Conservation (phyloP, 2,329 filamentous ascomycete species). For the Beauveria sp. region DNA sequence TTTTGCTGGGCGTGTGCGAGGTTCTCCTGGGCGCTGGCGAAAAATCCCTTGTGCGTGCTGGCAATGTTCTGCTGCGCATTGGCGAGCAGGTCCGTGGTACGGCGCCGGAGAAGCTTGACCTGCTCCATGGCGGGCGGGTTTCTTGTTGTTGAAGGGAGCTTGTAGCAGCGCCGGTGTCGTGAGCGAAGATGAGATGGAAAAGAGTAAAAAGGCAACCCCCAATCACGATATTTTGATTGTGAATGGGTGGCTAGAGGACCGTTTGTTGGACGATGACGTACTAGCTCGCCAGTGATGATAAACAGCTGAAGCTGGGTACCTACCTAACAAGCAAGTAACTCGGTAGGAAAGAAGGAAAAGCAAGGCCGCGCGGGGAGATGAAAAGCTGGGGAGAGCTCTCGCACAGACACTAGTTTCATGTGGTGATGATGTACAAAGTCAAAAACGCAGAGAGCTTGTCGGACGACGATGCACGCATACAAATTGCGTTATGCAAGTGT, state of each 20-base stretch:
- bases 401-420: not conserved
- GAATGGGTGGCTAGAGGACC: not conserved
- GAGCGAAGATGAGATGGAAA: not conserved
- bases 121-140: conserved; percentile 38
- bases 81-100: conserved; percentile 44
- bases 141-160: not conserved
- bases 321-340: not conserved
- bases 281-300: not conserved
- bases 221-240: not conserved
- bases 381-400: not conserved
- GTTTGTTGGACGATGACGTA: not conserved
- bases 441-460: not conserved
- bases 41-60: conserved; percentile 40
- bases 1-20: conserved; percentile 42
- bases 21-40: conserved; percentile 13
- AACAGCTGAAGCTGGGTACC: not conserved
- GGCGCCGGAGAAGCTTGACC: conserved; percentile 45
- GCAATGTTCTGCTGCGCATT: conserved; percentile 26
- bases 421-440: not conserved
- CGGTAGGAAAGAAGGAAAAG: not conserved
- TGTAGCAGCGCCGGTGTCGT: not conserved
- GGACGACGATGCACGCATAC: not conserved
- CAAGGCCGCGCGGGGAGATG: too few relatives aligned
- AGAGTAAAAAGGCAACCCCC: not conserved
- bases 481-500: not conserved